Evolutionary conservation across 352 stramenopile species (phyloP).

Genomic region (Pythium monospermum): DNA sequence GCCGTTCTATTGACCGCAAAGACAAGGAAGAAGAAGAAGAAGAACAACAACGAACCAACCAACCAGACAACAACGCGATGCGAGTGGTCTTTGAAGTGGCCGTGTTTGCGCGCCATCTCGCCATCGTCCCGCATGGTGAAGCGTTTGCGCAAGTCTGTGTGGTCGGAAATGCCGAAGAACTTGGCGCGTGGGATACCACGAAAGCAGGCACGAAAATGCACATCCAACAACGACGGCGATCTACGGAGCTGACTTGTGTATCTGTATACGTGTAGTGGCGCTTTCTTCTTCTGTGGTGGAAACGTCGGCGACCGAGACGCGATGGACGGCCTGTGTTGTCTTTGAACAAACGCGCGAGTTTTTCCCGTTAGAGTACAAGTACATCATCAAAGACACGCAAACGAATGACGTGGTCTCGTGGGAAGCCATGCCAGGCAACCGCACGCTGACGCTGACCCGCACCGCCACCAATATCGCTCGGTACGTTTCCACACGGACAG

Average conservation of each 20-base stretch:
- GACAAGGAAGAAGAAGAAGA: background rate
- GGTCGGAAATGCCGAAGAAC: constrained; percentile 40
- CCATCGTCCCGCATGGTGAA: constrained; percentile 4
- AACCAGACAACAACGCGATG: constrained; percentile 5
- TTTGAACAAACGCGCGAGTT: constrained; percentile 5
- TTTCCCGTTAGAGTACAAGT: constrained; percentile 74
- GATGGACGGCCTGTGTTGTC: constrained; percentile 34
- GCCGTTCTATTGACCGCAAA: too few species aligned
- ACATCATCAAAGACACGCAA: constrained; percentile 41
- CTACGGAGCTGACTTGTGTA: background rate
- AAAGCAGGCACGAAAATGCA: constrained; percentile 32
- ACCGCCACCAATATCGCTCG: constrained; percentile 41
- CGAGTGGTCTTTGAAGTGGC: constrained; percentile 18
- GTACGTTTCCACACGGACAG: constrained; percentile 27
- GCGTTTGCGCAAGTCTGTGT: constrained; percentile 38
- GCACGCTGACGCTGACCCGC: constrained; percentile 46
- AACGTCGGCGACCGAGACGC: constrained; percentile 23
- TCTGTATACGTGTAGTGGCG: constrained; percentile 27
- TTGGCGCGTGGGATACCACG: constrained; percentile 58
- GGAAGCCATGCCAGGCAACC: constrained; percentile 68
- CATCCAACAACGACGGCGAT: constrained; percentile 1
- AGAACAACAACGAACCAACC: background rate
- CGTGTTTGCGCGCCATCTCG: constrained; percentile 16
- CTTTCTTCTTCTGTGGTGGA: constrained; percentile 41
- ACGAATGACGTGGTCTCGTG: constrained; percentile 50